A percentile compares a stretch with the other conserved stretches of the same genome.
Conservation (phyloP, 2,329 filamentous ascomycete species). For the Stachybotrys chartarum region DNA sequence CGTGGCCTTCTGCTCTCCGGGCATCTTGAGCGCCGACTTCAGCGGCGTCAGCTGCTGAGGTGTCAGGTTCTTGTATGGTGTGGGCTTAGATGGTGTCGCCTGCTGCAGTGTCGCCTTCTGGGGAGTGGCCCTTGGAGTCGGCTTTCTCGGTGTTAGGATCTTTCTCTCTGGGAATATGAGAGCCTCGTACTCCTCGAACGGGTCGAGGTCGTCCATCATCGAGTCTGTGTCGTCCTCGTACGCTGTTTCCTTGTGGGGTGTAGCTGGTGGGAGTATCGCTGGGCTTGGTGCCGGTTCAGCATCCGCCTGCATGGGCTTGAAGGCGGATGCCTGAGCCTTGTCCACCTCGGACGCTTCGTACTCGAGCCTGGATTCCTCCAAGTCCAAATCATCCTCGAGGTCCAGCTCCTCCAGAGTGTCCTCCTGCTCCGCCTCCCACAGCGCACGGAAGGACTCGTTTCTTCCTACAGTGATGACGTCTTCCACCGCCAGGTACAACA, state of each 20-base stretch:
- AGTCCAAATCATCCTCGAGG: neutral
- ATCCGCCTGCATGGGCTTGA: neutral
- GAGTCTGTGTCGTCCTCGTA: constrained; percentile 12
- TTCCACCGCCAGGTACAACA: constrained; percentile 39
- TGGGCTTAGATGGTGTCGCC: neutral
- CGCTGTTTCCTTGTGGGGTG: neutral
- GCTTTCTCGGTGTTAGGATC: neutral
- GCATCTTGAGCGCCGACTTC: neutral
- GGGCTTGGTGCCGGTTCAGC: neutral
- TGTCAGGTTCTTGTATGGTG: neutral
- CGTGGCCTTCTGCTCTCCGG: neutral
- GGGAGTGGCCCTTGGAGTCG: neutral
- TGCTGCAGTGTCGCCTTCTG: neutral
- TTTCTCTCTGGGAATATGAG: constrained; percentile 18
- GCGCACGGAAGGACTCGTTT: constrained; percentile 31
- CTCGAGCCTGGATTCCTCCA: neutral
- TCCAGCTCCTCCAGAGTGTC: neutral
- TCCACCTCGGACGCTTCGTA: neutral
- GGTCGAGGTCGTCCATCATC: constrained; percentile 19
- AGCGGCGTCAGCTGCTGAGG: neutral
- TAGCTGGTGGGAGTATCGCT: neutral
- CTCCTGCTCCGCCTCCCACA: constrained; percentile 9
- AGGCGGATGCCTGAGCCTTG: neutral
- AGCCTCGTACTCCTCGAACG: constrained; percentile 29
- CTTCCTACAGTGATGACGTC: constrained; percentile 40